These are phyloP conservation scores for Penicillium pancosmium DNA, from an alignment of 495 filamentous ascomycete species.

Conservation along the genomic window DNA sequence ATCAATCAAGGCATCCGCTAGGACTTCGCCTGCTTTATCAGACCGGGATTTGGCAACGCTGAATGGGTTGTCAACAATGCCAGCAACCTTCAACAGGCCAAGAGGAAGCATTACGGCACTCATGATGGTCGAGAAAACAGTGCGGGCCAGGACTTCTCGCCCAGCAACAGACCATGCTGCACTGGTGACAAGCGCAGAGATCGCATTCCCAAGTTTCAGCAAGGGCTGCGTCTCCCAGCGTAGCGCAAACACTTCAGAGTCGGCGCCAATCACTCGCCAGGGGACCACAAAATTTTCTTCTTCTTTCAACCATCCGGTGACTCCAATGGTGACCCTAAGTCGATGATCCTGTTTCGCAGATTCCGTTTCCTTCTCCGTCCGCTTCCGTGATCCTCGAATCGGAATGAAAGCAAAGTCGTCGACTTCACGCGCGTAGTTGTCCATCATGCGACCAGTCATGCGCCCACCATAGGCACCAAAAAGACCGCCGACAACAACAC, in stretches of 20 bases:
- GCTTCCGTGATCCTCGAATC: constrained; percentile 52
- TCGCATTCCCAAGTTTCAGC: constrained; percentile 72
- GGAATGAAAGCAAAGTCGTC: constrained; percentile 89
- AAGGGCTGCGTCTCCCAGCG: constrained; percentile 82
- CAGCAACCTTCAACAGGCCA: constrained; percentile 73
- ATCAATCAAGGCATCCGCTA: constrained; percentile 88
- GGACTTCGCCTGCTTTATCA: constrained; percentile 82
- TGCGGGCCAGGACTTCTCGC: constrained; percentile 73
- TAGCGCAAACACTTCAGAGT: constrained; percentile 79
- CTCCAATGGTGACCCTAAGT: constrained; percentile 78
- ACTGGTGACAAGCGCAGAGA: constrained; percentile 73
- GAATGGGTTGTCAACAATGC: constrained; percentile 89
- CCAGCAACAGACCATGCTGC: constrained; percentile 78
- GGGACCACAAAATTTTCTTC: constrained; percentile 69
- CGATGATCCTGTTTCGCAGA: constrained; percentile 59
- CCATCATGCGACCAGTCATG: constrained; percentile 86
- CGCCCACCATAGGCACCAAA: constrained; percentile 89
- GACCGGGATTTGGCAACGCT: constrained; percentile 76
- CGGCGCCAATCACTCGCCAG: constrained; percentile 72
- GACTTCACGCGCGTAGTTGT: constrained; percentile 82
- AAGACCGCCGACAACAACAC: constrained; percentile 75
- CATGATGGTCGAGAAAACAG: constrained; percentile 73
- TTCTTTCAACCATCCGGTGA: constrained; percentile 79
- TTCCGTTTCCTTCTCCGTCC: constrained; percentile 47
- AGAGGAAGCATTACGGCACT: constrained; percentile 76